phyloP scores from a whole-genome alignment of 805 yeast species.

The Gaillardinia entomophila region DNA sequence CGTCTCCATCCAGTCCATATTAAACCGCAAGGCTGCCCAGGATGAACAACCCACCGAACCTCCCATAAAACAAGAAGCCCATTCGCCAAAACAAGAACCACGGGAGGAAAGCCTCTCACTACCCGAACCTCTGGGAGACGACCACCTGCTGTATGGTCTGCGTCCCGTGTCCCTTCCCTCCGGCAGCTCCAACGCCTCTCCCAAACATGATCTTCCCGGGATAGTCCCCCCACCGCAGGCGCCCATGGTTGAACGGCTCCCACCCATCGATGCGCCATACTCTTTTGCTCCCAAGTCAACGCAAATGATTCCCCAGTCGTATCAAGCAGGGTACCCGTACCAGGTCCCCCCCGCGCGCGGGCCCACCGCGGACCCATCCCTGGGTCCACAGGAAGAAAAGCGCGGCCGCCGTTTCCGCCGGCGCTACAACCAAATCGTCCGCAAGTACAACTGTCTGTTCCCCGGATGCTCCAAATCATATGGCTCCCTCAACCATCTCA shows the following conservation, averaged over 20 bases:
- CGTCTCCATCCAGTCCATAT: background rate
- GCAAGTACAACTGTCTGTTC: conserved; percentile 33
- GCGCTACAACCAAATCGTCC: conserved; percentile 47
- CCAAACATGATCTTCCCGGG: too few relatives aligned
- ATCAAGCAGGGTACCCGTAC: background rate
- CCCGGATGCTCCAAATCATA: conserved; percentile 38
- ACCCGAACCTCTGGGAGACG: too few relatives aligned
- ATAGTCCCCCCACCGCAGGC: too few relatives aligned
- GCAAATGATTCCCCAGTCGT: too few relatives aligned
- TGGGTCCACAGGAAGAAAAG: background rate
- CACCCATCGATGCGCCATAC: too few relatives aligned
- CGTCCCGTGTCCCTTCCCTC: too few relatives aligned
- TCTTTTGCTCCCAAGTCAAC: too few relatives aligned
- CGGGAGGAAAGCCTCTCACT: too few relatives aligned
- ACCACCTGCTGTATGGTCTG: too few relatives aligned
- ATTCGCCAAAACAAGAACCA: too few relatives aligned
- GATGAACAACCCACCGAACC: background rate
- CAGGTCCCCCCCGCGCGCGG: background rate
- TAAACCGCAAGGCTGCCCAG: background rate
- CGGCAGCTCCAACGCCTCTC: too few relatives aligned
- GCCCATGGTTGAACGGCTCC: too few relatives aligned
- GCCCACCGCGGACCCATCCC: background rate
- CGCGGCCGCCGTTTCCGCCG: background rate
- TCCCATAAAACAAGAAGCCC: background rate
- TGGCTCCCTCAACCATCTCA: conserved; percentile 37